Evolutionary conservation across 768 basidiomycete species (phyloP).

Genomic region (Clathrus columnatus): DNA sequence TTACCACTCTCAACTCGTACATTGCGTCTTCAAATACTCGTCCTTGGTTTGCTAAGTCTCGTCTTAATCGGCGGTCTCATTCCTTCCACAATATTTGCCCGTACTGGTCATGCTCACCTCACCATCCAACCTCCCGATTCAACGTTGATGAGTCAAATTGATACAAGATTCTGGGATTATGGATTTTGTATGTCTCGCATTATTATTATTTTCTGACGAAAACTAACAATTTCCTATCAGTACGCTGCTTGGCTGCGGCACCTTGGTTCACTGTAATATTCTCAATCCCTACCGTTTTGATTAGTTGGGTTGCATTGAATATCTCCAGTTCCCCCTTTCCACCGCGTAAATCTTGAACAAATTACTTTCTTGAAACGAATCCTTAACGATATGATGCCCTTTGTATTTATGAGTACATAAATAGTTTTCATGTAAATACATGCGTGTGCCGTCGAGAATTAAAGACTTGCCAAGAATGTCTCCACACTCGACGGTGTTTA

Average conservation of each 20-base stretch:
- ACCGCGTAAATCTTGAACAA: background rate
- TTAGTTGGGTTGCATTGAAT: conserved; percentile 6
- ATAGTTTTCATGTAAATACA: too few species aligned
- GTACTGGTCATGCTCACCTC: conserved; percentile 8
- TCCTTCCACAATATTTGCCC: conserved; percentile 12
- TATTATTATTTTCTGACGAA: background rate
- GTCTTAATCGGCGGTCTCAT: conserved; percentile 9
- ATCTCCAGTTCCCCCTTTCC: background rate
- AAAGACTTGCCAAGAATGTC: too few species aligned
- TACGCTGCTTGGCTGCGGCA: conserved; percentile 12
- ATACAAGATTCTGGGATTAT: conserved; percentile 13
- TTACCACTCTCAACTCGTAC: conserved; percentile 11
- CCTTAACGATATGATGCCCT: too few species aligned
- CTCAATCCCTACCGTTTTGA: conserved; percentile 6
- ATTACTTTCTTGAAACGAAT: too few species aligned
- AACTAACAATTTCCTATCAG: background rate
- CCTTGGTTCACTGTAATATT: conserved; percentile 13
- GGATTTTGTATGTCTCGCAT: conserved; percentile 10
- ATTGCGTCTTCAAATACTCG: conserved; percentile 5
- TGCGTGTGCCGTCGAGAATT: too few species aligned
- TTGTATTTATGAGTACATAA: too few species aligned
- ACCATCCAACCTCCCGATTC: background rate
- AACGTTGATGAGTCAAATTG: background rate
- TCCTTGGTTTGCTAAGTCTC: conserved; percentile 7
- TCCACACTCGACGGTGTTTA: too few species aligned